Conservation (phyloP, 2,329 filamentous ascomycete genomes). For the Alternaria sp. region DNA sequence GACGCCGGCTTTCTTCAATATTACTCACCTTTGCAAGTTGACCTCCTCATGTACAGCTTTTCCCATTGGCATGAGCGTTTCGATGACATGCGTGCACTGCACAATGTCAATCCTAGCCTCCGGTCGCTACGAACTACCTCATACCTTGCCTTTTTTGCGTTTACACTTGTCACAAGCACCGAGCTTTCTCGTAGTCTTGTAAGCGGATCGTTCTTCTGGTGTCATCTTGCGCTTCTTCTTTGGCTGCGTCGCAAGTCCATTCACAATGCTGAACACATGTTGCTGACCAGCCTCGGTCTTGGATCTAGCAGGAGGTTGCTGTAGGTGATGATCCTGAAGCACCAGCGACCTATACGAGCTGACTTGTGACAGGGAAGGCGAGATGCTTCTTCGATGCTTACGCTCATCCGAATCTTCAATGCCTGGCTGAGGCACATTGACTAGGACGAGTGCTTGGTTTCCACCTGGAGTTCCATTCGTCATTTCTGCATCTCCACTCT, state of each 20-base stretch:
- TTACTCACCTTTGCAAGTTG: slow-evolving; percentile 10
- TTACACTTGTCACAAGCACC: slow-evolving; percentile 42
- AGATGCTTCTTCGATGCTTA: slow-evolving; percentile 4
- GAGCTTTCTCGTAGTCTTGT: slow-evolving; percentile 39
- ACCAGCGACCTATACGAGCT: background rate
- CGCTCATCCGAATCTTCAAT: background rate
- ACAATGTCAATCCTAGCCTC: background rate
- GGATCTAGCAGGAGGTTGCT: slow-evolving; percentile 11
- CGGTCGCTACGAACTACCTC: background rate
- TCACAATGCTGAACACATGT: slow-evolving; percentile 37
- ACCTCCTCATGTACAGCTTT: background rate
- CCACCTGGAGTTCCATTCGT: background rate
- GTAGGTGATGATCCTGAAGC: slow-evolving; percentile 10
- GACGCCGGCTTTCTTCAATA: too few relatives aligned
- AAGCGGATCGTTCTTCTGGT: slow-evolving; percentile 30
- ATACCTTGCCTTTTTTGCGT: slow-evolving; percentile 40
- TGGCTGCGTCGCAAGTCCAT: slow-evolving; percentile 31
- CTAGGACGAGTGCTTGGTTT: background rate
- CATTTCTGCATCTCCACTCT: slow-evolving; percentile 6
- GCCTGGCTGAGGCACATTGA: background rate
- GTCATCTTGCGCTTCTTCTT: slow-evolving; percentile 44
- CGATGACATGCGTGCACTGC: slow-evolving; percentile 11
- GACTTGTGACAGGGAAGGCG: background rate
- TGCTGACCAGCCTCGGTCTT: slow-evolving; percentile 23
- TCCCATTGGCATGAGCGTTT: background rate